Conservation (phyloP, 2,329 filamentous ascomycete species). For the Penicillium sp. region DNA sequence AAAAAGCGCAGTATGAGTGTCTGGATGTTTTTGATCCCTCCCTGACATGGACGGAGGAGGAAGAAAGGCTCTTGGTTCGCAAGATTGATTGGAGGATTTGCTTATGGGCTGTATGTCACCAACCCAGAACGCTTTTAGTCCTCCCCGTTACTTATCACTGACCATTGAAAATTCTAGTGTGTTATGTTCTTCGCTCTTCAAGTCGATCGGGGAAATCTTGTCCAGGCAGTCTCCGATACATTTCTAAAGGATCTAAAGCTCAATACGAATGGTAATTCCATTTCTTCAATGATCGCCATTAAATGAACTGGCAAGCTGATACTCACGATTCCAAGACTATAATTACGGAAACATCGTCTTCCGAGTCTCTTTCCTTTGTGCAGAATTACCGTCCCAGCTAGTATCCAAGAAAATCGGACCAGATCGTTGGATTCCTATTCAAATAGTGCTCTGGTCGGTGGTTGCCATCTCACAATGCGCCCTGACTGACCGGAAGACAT, state of each 20-base stretch:
- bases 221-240: slow-evolving; percentile 61
- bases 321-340: slow-evolving; percentile 37
- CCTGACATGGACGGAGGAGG: slow-evolving; percentile 41
- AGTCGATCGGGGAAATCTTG: slow-evolving; percentile 62
- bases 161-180: slow-evolving; percentile 36
- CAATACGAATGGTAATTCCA: slow-evolving; percentile 28
- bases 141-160: background rate
- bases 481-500: slow-evolving; percentile 46
- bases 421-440: slow-evolving; percentile 59
- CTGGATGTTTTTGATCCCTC: slow-evolving; percentile 49
- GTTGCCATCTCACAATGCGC: slow-evolving; percentile 52
- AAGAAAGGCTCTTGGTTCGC: slow-evolving; percentile 17
- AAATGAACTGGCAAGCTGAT: too few species aligned
- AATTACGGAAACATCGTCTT: slow-evolving; percentile 58
- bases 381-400: slow-evolving; percentile 62
- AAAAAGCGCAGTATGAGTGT: slow-evolving; percentile 55
- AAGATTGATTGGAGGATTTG: slow-evolving; percentile 2
- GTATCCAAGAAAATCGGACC: slow-evolving; percentile 59
- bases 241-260: slow-evolving; percentile 50
- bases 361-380: slow-evolving; percentile 55
- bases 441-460: slow-evolving; percentile 56
- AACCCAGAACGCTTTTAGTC: slow-evolving; percentile 29
- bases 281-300: background rate
- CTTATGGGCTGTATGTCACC: slow-evolving; percentile 13
- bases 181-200: slow-evolving; percentile 64